Evolutionary conservation across 1,284 basidiomycete genomes (phyloP).

Genomic region (Tremellales sp.): DNA sequence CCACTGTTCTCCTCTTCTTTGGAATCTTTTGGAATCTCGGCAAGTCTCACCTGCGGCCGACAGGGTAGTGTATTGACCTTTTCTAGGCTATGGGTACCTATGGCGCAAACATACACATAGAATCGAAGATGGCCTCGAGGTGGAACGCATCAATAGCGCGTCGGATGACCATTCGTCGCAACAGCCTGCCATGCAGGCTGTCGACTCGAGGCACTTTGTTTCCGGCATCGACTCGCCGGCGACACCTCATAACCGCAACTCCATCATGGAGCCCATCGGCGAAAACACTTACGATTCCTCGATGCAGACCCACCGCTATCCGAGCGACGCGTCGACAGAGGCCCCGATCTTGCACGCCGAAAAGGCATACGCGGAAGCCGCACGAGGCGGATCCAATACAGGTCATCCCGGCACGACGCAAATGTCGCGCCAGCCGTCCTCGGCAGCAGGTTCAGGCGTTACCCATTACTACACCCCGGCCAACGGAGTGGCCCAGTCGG

Average conservation of each 20-base stretch:
- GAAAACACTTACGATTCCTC: constrained; percentile 18
- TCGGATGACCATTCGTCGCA: constrained; percentile 29
- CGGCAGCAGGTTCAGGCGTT: too few relatives aligned
- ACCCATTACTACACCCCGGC: too few relatives aligned
- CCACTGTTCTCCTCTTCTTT: constrained; percentile 59
- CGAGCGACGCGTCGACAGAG: constrained; percentile 3
- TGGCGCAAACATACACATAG: constrained; percentile 41
- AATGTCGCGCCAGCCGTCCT: too few relatives aligned
- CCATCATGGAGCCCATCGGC: constrained; percentile 33
- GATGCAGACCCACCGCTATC: constrained; percentile 8
- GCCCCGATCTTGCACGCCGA: constrained; percentile 3
- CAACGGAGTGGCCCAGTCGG: constrained; percentile 1
- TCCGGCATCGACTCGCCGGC: constrained; percentile 5
- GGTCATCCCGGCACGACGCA: too few relatives aligned
- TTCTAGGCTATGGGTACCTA: constrained; percentile 38
- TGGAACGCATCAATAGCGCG: constrained; percentile 34
- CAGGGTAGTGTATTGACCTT: neutral
- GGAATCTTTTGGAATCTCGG: constrained; percentile 82
- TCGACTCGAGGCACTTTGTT: constrained; percentile 14
- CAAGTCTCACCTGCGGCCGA: constrained; percentile 47
- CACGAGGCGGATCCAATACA: constrained; percentile 9
- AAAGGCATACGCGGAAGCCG: constrained; percentile 20
- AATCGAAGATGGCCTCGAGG: constrained; percentile 45
- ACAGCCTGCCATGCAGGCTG: constrained; percentile 26
- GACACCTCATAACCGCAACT: constrained; percentile 9